Evolutionary conservation across 805 yeast species (phyloP), one percentile per base, ranked within the genome.

Genomic region (Cyberlindnera saturnus): DNA sequence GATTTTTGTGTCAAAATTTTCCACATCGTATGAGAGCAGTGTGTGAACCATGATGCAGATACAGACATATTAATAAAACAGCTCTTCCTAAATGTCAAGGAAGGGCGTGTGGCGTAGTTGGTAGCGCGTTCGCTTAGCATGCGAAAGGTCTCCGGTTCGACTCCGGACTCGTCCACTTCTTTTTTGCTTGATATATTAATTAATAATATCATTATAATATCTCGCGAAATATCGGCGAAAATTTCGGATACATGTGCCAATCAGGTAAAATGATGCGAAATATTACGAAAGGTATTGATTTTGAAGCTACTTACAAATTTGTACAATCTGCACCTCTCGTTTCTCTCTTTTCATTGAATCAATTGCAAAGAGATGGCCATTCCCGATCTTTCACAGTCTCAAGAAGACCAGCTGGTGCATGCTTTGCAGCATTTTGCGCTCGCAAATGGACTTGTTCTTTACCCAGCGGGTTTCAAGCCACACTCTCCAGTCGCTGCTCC

Each of bases 81-180:
- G 18, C n/a, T n/a, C n/a, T n/a, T n/a, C n/a, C n/a, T n/a, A n/a
- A 17, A 17, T n/a, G 2, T 15, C 34, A 17, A 34, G 33, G 11
- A 34, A 15, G 83, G 83, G 84, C 82, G 79, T 78, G 82, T 78
- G 84, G 83, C 83, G 84, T 74, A 78, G 84, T 79, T 76, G 83
- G 84, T 78, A 78, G 83, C 83, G 83, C 83, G 83, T 75, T 75
- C 79, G 77, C 83, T 77, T 78, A 76, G 82, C 82, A 77, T 77
- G 83, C 77, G 80, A 76, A 76, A 78, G 82, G 84, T 78, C 83
- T 76, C 77, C 77, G 82, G 82, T 76, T 77, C 83, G 79, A 77
- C 71, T 77, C 82, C 82, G 76, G 77, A 74, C 81, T 77, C 79
- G 82, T 77, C 82, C 82, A 77, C 47, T 63, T 46, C 45, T 63